A percentile compares a stretch with the other conserved stretches of the same genome.
phyloP scores from a whole-genome alignment of 257 asterid genomes.

The Jaltomata sinuosa region DNA sequence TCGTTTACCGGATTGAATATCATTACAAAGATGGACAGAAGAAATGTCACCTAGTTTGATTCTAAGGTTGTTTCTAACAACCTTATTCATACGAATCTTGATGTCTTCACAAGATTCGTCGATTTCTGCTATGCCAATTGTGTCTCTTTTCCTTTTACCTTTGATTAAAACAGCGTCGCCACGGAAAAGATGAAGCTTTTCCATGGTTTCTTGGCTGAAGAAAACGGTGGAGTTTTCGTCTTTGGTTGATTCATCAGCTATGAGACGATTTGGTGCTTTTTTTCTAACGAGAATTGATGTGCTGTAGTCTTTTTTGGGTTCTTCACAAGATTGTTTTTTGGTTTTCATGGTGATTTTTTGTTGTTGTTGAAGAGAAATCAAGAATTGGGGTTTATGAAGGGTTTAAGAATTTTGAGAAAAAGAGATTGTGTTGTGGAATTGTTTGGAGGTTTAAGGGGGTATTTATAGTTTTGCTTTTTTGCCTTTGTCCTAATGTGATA shows the following conservation, averaged over 20 bases:
- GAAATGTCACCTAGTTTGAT: conserved; percentile 68
- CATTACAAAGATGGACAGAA: conserved; percentile 78
- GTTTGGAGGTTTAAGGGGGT: background rate
- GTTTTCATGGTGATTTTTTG: background rate
- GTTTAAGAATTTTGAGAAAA: too few relatives aligned
- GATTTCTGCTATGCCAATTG: conserved; percentile 61
- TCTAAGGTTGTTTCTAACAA: conserved; percentile 22
- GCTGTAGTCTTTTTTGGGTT: too few relatives aligned
- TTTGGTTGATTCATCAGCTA: conserved; percentile 78
- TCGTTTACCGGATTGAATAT: conserved; percentile 70
- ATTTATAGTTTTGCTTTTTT: too few relatives aligned
- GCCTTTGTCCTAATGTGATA: too few relatives aligned
- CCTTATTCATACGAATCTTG: conserved; percentile 50
- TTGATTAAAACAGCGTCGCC: conserved; percentile 10
- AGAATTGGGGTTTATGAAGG: too few relatives aligned
- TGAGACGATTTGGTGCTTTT: conserved; percentile 65
- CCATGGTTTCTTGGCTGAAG: conserved; percentile 68
- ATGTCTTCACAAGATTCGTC: conserved; percentile 60
- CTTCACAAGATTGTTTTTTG: conserved; percentile 1
- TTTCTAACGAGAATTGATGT: conserved; percentile 80
- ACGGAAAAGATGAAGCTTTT: conserved; percentile 49
- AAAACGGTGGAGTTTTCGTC: conserved; percentile 69
- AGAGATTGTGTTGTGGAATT: too few relatives aligned
- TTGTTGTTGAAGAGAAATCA: background rate
- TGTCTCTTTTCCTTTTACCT: conserved; percentile 78